A percentile compares a stretch with the other conserved stretches of the same genome.
Evolutionary conservation across 108 stramenopile species (phyloP).

Genomic region (Schizochytrium sp.): DNA sequence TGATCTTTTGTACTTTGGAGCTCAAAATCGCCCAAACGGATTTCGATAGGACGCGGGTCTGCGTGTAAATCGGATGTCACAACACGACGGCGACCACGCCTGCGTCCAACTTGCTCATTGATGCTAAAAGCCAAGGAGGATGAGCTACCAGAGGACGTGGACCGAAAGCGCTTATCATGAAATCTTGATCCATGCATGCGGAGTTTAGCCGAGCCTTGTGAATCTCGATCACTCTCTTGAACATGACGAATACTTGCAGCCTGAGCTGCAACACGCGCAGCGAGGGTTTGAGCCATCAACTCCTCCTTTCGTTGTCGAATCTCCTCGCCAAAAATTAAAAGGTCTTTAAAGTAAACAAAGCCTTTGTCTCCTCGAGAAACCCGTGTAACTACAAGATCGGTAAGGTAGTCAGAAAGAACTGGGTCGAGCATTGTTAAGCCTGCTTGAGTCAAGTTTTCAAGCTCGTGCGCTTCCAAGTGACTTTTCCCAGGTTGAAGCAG

Average conservation of each 20-base stretch:
- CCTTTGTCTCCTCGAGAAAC: background rate
- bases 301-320: slow-evolving; percentile 30
- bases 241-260: background rate
- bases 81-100: background rate
- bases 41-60: background rate
- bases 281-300: background rate
- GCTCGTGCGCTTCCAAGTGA: background rate
- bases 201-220: background rate
- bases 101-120: background rate
- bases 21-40: slow-evolving; percentile 5
- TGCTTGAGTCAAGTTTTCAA: background rate
- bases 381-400: background rate
- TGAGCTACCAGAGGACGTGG: background rate
- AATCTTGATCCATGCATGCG: background rate
- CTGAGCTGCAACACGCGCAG: background rate
- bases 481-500: background rate
- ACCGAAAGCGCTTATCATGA: background rate
- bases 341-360: background rate
- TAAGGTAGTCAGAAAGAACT: background rate
- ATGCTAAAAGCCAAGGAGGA: background rate
- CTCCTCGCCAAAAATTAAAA: background rate
- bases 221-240: background rate
- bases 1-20: background rate
- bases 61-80: background rate
- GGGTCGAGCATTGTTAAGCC: background rate